Percentiles rank a stretch among this genome's conserved stretches.
Conservation (phyloP, 257 asterid genomes). For the Salvia miltiorrhiza region DNA sequence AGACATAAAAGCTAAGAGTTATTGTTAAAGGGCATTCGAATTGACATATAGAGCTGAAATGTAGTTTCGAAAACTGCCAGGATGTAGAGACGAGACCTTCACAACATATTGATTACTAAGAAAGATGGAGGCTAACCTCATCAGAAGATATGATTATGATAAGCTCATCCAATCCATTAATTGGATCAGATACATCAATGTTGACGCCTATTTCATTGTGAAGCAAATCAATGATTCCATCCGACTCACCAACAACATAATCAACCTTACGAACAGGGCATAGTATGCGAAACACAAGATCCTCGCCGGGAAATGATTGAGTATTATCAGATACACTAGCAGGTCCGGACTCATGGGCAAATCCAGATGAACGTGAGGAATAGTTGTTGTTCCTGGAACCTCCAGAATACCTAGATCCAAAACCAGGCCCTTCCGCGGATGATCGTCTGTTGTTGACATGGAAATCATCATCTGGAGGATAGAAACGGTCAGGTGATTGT, state of each 20-base stretch:
- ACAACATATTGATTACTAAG: not conserved
- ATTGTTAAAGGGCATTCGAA: not conserved
- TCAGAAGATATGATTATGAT: slow-evolving; percentile 69
- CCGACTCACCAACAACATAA: slow-evolving; percentile 63
- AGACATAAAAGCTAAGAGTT: not conserved
- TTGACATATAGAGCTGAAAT: slow-evolving; percentile 3
- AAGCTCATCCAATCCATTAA: slow-evolving; percentile 65
- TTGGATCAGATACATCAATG: slow-evolving; percentile 56
- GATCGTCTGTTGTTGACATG: slow-evolving; percentile 43
- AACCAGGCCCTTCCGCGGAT: slow-evolving; percentile 55
- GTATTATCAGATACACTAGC: slow-evolving; percentile 40
- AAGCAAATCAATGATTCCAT: slow-evolving; percentile 80
- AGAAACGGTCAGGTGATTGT: slow-evolving; percentile 62
- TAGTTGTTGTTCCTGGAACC: slow-evolving; percentile 51
- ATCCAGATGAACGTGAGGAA: slow-evolving; percentile 63
- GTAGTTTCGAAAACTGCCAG: not conserved
- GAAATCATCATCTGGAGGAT: slow-evolving; percentile 58
- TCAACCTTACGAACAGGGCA: slow-evolving; percentile 78
- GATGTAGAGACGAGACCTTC: not conserved
- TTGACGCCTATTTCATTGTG: slow-evolving; percentile 79
- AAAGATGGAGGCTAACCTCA: slow-evolving; percentile 53
- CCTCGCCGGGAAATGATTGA: slow-evolving; percentile 52
- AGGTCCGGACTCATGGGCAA: slow-evolving; percentile 48
- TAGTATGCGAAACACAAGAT: slow-evolving; percentile 78
- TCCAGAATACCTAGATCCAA: slow-evolving; percentile 56